These are phyloP conservation scores for Penicillium roqueforti DNA, from an alignment of 495 filamentous ascomycete genomes.

Conservation along the genomic window DNA sequence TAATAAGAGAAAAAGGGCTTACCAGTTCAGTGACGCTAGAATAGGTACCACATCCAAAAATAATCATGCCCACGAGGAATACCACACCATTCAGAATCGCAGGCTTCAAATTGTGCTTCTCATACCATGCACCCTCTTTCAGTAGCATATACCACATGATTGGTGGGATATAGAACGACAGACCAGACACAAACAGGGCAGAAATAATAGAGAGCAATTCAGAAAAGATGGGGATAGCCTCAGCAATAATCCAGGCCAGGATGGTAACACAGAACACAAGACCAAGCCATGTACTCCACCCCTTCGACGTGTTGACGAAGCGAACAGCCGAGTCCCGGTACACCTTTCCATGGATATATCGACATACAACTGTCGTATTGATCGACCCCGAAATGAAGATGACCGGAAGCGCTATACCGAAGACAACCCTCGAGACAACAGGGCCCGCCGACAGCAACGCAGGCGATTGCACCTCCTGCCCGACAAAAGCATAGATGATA, in stretches of 20 bases:
- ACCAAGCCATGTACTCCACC: constrained; percentile 53
- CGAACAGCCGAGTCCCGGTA: constrained; percentile 47
- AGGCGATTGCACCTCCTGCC: constrained; percentile 58
- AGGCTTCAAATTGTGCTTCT: constrained; percentile 12
- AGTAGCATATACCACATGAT: constrained; percentile 58
- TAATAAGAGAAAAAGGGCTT: constrained; percentile 12
- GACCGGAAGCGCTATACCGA: constrained; percentile 66
- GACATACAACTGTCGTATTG: constrained; percentile 53
- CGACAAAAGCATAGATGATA: constrained; percentile 64
- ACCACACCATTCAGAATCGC: constrained; percentile 7
- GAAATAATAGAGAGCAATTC: constrained; percentile 55
- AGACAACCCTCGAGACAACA: constrained; percentile 60
- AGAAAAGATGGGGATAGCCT: constrained; percentile 63
- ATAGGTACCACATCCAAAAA: constrained; percentile 53
- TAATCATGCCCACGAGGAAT: constrained; percentile 32
- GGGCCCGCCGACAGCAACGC: constrained; percentile 58
- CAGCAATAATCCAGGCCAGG: constrained; percentile 60
- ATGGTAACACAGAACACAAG: constrained; percentile 51
- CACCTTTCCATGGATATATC: constrained; percentile 57
- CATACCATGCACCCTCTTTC: constrained; percentile 33
- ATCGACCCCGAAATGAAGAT: constrained; percentile 63
- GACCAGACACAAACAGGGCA: constrained; percentile 58
- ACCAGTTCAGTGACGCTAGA: constrained; percentile 31
- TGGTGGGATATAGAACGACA: constrained; percentile 60
- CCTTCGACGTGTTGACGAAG: constrained; percentile 52